phyloP scores from a whole-genome alignment of 306 rosid genomes.

The Vigna nakashimae region DNA sequence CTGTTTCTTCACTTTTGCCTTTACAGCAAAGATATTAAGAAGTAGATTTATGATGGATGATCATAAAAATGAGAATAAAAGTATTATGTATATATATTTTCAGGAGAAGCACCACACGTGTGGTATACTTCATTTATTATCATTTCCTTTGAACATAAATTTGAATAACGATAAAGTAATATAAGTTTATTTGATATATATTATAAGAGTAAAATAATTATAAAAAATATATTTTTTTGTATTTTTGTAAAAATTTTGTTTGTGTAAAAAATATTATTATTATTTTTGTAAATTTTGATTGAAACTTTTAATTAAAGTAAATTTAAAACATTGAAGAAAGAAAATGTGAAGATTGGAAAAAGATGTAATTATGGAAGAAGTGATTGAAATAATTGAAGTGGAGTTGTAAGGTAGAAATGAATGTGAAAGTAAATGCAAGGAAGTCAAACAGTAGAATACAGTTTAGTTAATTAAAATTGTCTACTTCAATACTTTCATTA shows the following conservation, averaged over 20 bases:
- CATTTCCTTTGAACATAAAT: background rate
- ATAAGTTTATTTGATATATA: too few relatives aligned
- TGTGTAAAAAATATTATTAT: too few relatives aligned
- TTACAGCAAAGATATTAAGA: background rate
- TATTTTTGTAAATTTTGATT: too few relatives aligned
- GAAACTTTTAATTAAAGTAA: background rate
- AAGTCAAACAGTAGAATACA: background rate
- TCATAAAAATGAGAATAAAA: background rate
- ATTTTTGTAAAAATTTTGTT: too few relatives aligned
- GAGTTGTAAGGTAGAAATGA: conserved; percentile 3
- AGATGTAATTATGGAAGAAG: background rate
- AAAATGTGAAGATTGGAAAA: background rate
- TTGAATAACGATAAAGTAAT: too few relatives aligned
- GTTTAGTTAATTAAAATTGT: conserved; percentile 4
- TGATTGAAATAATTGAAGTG: background rate
- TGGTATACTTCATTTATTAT: background rate
- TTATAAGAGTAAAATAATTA: too few relatives aligned
- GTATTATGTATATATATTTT: background rate
- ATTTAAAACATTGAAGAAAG: background rate
- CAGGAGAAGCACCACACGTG: background rate
- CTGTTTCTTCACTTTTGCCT: too few relatives aligned
- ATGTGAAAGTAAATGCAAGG: conserved; percentile 8
- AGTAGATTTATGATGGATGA: background rate
- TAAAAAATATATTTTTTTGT: too few relatives aligned
- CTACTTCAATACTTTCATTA: background rate